phyloP scores from a whole-genome alignment of 768 basidiomycete species.

The Podaxis sp. region DNA sequence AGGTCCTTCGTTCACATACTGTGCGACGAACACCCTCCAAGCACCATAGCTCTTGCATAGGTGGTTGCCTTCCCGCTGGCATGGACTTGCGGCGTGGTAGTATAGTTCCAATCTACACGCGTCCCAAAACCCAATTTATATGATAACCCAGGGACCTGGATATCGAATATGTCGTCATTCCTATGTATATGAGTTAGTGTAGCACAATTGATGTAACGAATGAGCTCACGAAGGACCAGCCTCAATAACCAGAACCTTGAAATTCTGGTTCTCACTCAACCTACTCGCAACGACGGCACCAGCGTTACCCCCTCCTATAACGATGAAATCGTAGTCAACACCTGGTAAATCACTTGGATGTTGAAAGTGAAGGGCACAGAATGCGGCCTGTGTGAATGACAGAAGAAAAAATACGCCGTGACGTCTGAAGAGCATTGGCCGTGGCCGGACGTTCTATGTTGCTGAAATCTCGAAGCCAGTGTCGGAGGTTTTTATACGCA shows the following conservation, averaged over 20 bases:
- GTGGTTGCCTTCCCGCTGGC: conserved; percentile 22
- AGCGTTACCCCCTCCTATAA: conserved; percentile 20
- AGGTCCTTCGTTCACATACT: conserved; percentile 18
- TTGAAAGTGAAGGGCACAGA: neutral
- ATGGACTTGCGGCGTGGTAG: conserved; percentile 20
- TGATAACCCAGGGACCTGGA: conserved; percentile 4
- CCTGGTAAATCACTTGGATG: neutral
- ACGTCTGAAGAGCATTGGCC: neutral
- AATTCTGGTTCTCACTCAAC: conserved; percentile 18
- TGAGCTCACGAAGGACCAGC: conserved; percentile 17
- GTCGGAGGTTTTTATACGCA: no score
- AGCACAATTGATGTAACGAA: neutral
- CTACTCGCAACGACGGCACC: conserved; percentile 24
- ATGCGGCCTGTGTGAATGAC: neutral
- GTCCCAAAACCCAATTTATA: neutral
- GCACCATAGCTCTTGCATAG: conserved; percentile 25
- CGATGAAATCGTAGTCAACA: neutral
- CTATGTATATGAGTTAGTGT: neutral
- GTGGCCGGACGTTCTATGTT: no score
- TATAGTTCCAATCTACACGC: conserved; percentile 23
- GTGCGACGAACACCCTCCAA: conserved; percentile 29
- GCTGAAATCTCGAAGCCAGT: no score
- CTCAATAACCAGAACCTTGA: conserved; percentile 25
- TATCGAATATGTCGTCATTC: conserved; percentile 15
- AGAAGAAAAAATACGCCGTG: neutral